Base-by-base conservation (phyloP, 2,329 filamentous ascomycete genomes). In the Emmonsiellopsis sp. region DNA sequence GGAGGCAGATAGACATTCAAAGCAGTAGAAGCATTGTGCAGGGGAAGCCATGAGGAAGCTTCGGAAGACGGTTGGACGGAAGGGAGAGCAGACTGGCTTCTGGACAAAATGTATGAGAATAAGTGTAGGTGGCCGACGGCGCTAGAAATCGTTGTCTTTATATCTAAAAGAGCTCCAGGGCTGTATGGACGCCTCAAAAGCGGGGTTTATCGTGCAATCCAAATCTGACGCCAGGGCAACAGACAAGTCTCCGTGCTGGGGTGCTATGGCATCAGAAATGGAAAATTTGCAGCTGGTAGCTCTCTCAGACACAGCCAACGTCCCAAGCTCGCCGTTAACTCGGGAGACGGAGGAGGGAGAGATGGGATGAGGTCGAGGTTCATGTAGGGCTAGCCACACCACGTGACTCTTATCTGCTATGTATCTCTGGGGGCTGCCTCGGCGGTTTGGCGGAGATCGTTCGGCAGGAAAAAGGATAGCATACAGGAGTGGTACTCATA, bases 21-120 rank as follows among this genome's bases (percentile, higher is more conserved):
- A 97, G 76, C 91, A 96, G 72, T 85, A 91, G 65, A 92, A 83
- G 71, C 91, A 96, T 72, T 97, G 92, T 55, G 85, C 85, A 63
- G 81, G 73, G 54, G 86, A 86, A 48, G 93, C 92, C 92, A 97
- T 97, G 44, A 44, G n/a, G 20, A 45, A 32, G 16, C 20, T 26
- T 9, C 31, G 13, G 20, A 16, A 41, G 15, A 30, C 9, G 20
- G 51, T 20, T 50, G 30, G 13, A 13, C 30, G 38, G n/a, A 20
- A 15, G 16, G 9, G 20, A 10, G 11, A 26, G 34, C n/a, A 9
- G 9, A 26, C 31, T 34, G 7, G 31, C 26, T 20, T 42, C 20
- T 13, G 37, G 32, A 51, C 16, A 13, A 51, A 37, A 51, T 5
- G 38, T 34, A 11, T 5, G 15, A 38, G 38, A 26, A 49, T 16